Percentiles rank a stretch among this genome's conserved stretches.
phyloP scores from a whole-genome alignment of 257 asterid genomes.

The Leptodermis oblonga region DNA sequence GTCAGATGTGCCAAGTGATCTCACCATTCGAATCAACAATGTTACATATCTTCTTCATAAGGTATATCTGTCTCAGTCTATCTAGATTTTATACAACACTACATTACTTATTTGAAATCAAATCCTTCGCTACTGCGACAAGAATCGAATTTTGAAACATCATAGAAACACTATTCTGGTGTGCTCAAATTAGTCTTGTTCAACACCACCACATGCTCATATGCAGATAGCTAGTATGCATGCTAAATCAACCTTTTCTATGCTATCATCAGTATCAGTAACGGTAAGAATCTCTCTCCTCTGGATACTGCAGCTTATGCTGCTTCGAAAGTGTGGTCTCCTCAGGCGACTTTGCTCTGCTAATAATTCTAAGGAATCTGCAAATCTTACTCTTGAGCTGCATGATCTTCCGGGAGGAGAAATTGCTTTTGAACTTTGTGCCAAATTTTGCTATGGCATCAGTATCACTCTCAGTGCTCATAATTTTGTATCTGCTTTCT shows the following conservation, averaged over 20 bases:
- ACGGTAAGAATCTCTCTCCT: background rate
- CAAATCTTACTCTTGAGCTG: conserved; percentile 37
- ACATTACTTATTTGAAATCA: too few species aligned
- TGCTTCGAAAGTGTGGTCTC: conserved; percentile 62
- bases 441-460: conserved; percentile 77
- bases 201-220: background rate
- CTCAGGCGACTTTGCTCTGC: conserved; percentile 43
- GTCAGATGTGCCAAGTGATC: conserved; percentile 29
- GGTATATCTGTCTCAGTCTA: conserved; percentile 23
- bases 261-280: background rate
- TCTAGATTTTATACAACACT: too few species aligned
- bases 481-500: conserved; percentile 50
- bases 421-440: conserved; percentile 68
- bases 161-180: background rate
- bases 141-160: background rate
- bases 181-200: background rate
- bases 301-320: conserved; percentile 51
- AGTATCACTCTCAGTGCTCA: conserved; percentile 67
- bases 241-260: background rate
- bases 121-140: background rate
- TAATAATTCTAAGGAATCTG: conserved; percentile 26
- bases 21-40: conserved; percentile 25
- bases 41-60: conserved; percentile 30
- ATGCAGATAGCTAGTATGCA: background rate
- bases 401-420: conserved; percentile 76